phyloP scores from a whole-genome alignment of 2,329 filamentous ascomycete species.

The Botrytis paeoniae region DNA sequence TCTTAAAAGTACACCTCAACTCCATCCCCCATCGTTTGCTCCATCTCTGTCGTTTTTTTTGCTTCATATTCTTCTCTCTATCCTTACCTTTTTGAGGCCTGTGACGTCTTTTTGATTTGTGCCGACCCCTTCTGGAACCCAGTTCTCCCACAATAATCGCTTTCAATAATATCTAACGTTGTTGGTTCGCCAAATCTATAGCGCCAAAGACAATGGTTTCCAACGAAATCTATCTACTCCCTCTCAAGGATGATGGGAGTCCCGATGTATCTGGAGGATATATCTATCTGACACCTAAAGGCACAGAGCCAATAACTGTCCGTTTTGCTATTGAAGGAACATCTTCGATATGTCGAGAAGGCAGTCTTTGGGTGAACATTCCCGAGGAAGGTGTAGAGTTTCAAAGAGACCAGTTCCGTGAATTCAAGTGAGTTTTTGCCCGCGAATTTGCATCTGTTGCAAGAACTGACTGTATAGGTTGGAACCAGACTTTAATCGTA shows the following conservation, averaged over 20 bases:
- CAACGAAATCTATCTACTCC: conserved; percentile 79
- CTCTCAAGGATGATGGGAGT: conserved; percentile 88
- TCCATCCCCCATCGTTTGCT: background rate
- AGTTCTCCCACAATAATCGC: background rate
- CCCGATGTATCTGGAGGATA: conserved; percentile 87
- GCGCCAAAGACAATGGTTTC: conserved; percentile 60
- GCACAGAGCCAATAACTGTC: conserved; percentile 71
- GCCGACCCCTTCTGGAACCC: background rate
- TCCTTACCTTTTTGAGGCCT: background rate
- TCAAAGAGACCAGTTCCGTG: conserved; percentile 72
- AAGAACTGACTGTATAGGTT: conserved; percentile 53
- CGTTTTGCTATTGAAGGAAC: conserved; percentile 92
- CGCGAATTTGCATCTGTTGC: background rate
- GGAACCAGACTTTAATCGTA: conserved; percentile 86
- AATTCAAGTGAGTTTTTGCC: conserved; percentile 71
- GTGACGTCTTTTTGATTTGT: background rate
- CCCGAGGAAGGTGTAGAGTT: conserved; percentile 75
- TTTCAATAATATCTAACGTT: conserved; percentile 4
- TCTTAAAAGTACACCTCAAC: background rate
- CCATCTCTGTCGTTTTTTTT: background rate
- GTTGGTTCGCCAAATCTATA: conserved; percentile 41
- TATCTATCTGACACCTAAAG: conserved; percentile 79
- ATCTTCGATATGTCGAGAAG: conserved; percentile 91
- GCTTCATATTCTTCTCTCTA: background rate
- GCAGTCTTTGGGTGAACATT: conserved; percentile 95